Conservation (phyloP, 1,284 basidiomycete genomes). For the Microbotryum silenes-acaulis region DNA sequence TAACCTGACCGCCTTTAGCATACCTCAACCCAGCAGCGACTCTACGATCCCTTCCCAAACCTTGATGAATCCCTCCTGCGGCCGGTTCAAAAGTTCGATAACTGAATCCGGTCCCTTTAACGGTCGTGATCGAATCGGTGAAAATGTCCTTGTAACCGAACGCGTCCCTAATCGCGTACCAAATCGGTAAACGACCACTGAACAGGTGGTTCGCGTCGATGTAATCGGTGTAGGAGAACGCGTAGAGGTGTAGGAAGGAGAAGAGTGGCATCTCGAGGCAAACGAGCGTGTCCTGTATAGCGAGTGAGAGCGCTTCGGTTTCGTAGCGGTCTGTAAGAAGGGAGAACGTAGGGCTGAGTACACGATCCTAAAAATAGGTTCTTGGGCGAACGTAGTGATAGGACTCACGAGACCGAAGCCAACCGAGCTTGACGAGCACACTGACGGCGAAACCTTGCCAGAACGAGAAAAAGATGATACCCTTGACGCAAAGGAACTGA, state of each 20-base stretch:
- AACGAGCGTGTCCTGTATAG: constrained; percentile 79
- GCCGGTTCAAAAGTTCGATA: constrained; percentile 94
- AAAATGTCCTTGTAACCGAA: constrained; percentile 58
- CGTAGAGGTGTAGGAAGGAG: constrained; percentile 70
- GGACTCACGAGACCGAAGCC: constrained; percentile 49
- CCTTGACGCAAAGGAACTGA: constrained; percentile 87
- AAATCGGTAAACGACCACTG: constrained; percentile 78
- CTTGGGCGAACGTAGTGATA: background rate
- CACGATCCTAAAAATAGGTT: too few species aligned
- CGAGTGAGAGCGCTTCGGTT: constrained; percentile 86
- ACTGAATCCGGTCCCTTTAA: constrained; percentile 81
- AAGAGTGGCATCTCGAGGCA: constrained; percentile 98
- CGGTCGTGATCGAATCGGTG: constrained; percentile 73
- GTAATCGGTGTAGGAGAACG: constrained; percentile 56
- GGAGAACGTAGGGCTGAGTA: too few species aligned
- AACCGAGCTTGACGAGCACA: constrained; percentile 71
- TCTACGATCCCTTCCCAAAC: constrained; percentile 67
- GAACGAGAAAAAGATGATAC: constrained; percentile 91
- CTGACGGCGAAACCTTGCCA: constrained; percentile 90
- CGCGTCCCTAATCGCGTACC: constrained; percentile 70
- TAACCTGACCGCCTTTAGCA: constrained; percentile 66
- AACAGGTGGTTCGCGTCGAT: constrained; percentile 55
- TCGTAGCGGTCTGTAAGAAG: constrained; percentile 60
- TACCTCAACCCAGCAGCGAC: constrained; percentile 87
- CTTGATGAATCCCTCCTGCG: constrained; percentile 84